Conservation (phyloP, 495 filamentous ascomycete genomes). For the Daldinia vernicosa region DNA sequence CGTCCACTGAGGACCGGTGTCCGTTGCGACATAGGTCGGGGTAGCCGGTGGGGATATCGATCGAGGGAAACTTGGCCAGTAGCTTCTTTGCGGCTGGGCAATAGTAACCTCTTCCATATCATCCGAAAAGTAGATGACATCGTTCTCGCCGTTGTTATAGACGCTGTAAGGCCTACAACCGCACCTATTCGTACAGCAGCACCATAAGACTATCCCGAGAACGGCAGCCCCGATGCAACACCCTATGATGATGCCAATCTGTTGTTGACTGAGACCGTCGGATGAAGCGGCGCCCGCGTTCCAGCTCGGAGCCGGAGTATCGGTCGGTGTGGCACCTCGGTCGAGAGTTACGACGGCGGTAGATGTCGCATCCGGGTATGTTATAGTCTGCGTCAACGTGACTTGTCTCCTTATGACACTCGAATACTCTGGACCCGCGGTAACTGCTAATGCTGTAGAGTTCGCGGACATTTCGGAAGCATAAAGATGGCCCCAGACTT, state of each 20-base stretch:
- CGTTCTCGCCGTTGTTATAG: slow-evolving; percentile 24
- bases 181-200: slow-evolving; percentile 34
- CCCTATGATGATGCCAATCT: slow-evolving; percentile 45
- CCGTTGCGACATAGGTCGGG: slow-evolving; percentile 30
- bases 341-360: slow-evolving; percentile 44
- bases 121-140: background rate
- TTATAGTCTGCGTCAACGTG: slow-evolving; percentile 44
- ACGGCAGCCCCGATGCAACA: slow-evolving; percentile 36
- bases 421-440: slow-evolving; percentile 8
- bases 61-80: slow-evolving; percentile 37
- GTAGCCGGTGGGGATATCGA: slow-evolving; percentile 39
- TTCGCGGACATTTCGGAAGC: slow-evolving; percentile 20
- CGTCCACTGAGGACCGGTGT: slow-evolving; percentile 24
- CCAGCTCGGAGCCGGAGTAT: slow-evolving; percentile 20
- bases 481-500: slow-evolving; percentile 1
- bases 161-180: slow-evolving; percentile 28
- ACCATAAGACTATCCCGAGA: slow-evolving; percentile 42
- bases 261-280: slow-evolving; percentile 23
- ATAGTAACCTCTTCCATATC: background rate
- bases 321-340: slow-evolving; percentile 32
- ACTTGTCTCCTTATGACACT: slow-evolving; percentile 32
- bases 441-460: slow-evolving; percentile 9
- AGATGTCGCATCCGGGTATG: slow-evolving; percentile 39
- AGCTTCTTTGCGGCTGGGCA: slow-evolving; percentile 19
- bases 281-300: slow-evolving; percentile 29